Evolutionary conservation across 2,329 filamentous ascomycete species (phyloP).

Genomic region (Fusarium siculi): DNA sequence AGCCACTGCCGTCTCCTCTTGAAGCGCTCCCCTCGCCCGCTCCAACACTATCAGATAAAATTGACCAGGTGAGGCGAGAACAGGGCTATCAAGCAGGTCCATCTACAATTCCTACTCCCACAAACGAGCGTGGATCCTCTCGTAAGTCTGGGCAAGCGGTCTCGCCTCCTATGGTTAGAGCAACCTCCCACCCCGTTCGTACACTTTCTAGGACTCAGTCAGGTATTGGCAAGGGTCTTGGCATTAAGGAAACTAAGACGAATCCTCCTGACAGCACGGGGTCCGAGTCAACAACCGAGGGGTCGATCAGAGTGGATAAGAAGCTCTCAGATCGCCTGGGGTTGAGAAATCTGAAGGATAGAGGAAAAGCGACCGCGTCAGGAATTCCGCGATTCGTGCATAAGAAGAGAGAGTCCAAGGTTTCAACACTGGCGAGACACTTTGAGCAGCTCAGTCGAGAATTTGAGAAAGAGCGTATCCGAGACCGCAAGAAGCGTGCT

Average conservation of each 20-base stretch:
- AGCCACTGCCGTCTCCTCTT: conserved; percentile 24
- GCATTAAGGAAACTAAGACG: conserved; percentile 49
- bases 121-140: conserved; percentile 51
- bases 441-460: conserved; percentile 97
- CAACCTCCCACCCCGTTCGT: conserved; percentile 63
- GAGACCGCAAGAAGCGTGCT: conserved; percentile 83
- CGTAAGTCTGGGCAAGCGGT: conserved; percentile 58
- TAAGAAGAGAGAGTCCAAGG: conserved; percentile 78
- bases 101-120: conserved; percentile 43
- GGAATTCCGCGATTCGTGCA: conserved; percentile 89
- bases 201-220: conserved; percentile 60
- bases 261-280: conserved; percentile 39
- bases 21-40: conserved; percentile 23
- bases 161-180: conserved; percentile 65
- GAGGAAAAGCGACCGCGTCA: conserved; percentile 70
- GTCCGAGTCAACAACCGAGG: conserved; percentile 48
- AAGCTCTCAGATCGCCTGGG: conserved; percentile 80
- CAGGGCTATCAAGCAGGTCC: conserved; percentile 49
- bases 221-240: conserved; percentile 54
- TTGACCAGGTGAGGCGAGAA: conserved; percentile 64
- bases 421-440: conserved; percentile 92
- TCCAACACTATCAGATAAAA: conserved; percentile 55
- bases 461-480: conserved; percentile 92
- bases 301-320: conserved; percentile 70
- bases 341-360: conserved; percentile 70